Conservation (phyloP, 352 stramenopile species). For the Phytopythium cucurbitacearum region DNA sequence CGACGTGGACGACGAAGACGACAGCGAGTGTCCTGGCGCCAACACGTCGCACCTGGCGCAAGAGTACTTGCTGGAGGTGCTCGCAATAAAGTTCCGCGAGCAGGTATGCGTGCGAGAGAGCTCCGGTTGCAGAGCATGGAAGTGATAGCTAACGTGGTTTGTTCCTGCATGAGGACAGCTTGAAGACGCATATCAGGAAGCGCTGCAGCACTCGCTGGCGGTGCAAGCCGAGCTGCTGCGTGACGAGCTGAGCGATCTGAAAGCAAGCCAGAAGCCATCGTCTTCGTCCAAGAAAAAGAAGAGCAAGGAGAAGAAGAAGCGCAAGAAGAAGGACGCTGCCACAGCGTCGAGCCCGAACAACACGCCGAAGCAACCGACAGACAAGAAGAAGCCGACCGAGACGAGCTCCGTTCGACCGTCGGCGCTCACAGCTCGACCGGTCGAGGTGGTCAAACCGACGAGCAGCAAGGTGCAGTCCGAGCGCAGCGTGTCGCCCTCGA, state of each 20-base stretch:
- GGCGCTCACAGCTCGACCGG: constrained; percentile 2
- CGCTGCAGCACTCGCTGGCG: constrained; percentile 68
- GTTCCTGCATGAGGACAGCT: constrained; percentile 24
- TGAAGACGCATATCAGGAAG: constrained; percentile 73
- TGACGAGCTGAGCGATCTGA: constrained; percentile 66
- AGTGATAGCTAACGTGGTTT: not conserved
- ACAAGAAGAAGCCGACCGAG: constrained; percentile 19
- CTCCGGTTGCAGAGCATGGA: not conserved
- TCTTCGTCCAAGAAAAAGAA: constrained; percentile 65
- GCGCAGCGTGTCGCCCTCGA: constrained; percentile 9
- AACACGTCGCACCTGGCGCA: constrained; percentile 75
- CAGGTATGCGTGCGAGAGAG: constrained; percentile 34
- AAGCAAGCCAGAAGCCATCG: constrained; percentile 52
- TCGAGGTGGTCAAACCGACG: constrained; percentile 2
- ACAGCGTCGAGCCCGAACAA: not conserved
- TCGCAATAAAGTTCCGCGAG: constrained; percentile 77
- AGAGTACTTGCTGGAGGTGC: constrained; percentile 72
- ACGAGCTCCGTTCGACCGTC: constrained; percentile 5
- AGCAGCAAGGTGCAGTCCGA: not conserved
- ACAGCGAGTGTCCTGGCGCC: constrained; percentile 60
- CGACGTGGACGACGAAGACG: constrained; percentile 50
- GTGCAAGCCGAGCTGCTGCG: constrained; percentile 69
- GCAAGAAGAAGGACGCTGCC: constrained; percentile 46
- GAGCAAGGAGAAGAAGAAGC: constrained; percentile 76
- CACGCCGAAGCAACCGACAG: constrained; percentile 3